Percentiles rank a stretch among this genome's conserved stretches.
These are phyloP conservation scores for Martensiomyces pterosporus DNA, from an alignment of 192 early-diverging fungal genomes.

Conservation along the genomic window DNA sequence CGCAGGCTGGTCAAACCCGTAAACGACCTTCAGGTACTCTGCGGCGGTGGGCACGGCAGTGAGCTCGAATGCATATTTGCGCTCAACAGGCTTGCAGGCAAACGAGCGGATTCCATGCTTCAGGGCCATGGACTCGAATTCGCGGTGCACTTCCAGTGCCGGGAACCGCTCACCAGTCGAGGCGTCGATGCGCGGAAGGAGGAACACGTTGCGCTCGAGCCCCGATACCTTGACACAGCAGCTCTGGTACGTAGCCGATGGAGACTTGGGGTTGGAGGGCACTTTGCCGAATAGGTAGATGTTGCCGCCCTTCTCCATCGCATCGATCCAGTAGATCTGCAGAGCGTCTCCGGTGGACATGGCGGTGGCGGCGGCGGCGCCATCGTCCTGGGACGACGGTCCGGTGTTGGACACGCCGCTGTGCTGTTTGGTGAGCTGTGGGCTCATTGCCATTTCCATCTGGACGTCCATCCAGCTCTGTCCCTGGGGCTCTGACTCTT, in stretches of 20 bases:
- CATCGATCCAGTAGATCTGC: slow-evolving; percentile 90
- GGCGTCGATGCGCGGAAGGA: slow-evolving; percentile 72
- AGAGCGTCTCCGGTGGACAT: too few relatives aligned
- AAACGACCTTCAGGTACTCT: slow-evolving; percentile 85
- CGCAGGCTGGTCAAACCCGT: slow-evolving; percentile 61
- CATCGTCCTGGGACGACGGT: neutral
- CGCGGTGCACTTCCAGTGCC: slow-evolving; percentile 62
- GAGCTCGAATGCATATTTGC: slow-evolving; percentile 92
- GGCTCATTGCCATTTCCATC: slow-evolving; percentile 15
- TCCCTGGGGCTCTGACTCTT: slow-evolving; percentile 18
- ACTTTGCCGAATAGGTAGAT: slow-evolving; percentile 95
- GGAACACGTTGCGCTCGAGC: slow-evolving; percentile 80
- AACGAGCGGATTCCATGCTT: slow-evolving; percentile 56
- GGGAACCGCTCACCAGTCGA: slow-evolving; percentile 45
- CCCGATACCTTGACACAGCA: slow-evolving; percentile 78
- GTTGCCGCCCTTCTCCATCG: slow-evolving; percentile 71
- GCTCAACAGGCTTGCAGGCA: slow-evolving; percentile 58
- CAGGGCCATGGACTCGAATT: slow-evolving; percentile 63
- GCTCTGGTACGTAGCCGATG: slow-evolving; percentile 51
- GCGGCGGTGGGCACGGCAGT: slow-evolving; percentile 71
- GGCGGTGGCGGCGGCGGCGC: neutral
- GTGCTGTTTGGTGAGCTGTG: slow-evolving; percentile 1
- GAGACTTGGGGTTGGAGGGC: too few relatives aligned
- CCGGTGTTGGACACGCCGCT: neutral
- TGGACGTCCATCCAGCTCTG: slow-evolving; percentile 47